Percentiles rank a stretch among this genome's conserved stretches.
phyloP scores from a whole-genome alignment of 176 grass and related monocot species.

The Aegilops speltoides region DNA sequence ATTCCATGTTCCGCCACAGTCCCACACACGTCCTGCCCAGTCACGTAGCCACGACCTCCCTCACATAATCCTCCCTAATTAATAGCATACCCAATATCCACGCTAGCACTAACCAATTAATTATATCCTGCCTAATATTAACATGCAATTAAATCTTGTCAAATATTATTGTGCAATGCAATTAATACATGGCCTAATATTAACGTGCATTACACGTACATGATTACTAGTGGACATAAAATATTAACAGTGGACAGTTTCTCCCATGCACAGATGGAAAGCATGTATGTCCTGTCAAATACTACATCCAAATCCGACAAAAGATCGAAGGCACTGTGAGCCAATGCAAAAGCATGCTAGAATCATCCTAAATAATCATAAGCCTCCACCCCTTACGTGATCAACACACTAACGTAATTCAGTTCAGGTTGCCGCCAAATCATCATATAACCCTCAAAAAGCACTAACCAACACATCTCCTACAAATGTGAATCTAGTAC shows the following conservation, averaged over 20 bases:
- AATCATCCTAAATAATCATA: not conserved
- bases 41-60: too few relatives aligned
- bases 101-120: too few relatives aligned
- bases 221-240: not conserved
- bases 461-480: not conserved
- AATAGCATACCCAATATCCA: too few relatives aligned
- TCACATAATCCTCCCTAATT: too few relatives aligned
- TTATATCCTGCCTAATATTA: too few relatives aligned
- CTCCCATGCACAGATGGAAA: not conserved
- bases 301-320: not conserved
- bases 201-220: too few relatives aligned
- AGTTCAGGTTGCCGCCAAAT: not conserved
- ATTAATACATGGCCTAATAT: too few relatives aligned
- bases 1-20: too few relatives aligned
- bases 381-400: not conserved
- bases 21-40: too few relatives aligned
- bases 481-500: not conserved
- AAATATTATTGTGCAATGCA: too few relatives aligned
- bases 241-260: not conserved
- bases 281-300: not conserved
- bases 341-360: constrained; percentile 4
- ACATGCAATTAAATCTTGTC: too few relatives aligned
- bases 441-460: not conserved
- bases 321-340: not conserved
- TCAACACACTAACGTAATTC: not conserved